Evolutionary conservation across 2,329 filamentous ascomycete species (phyloP).

Genomic region (Phialophora macrospora): DNA sequence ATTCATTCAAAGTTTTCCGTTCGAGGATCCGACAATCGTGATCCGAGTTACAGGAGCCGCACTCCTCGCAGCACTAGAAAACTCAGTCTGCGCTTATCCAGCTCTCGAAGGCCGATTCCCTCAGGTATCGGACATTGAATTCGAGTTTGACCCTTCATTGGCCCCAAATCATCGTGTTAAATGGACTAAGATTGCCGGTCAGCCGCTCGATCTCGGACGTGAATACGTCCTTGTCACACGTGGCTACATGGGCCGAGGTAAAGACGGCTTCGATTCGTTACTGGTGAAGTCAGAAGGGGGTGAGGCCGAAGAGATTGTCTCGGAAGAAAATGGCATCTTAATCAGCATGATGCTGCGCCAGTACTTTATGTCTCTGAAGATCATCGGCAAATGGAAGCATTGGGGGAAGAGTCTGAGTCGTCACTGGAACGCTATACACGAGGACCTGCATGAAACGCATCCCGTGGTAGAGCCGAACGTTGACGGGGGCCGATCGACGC

Average conservation of each 20-base stretch:
- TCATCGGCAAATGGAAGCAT: conserved; percentile 77
- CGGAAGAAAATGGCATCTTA: conserved; percentile 83
- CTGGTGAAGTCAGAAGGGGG: conserved; percentile 79
- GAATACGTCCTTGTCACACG: conserved; percentile 77
- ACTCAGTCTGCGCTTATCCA: conserved; percentile 78
- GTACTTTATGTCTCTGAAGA: conserved; percentile 86
- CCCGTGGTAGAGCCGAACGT: conserved; percentile 34
- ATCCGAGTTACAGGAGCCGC: conserved; percentile 72
- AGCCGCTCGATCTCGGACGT: conserved; percentile 65
- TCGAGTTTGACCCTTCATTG: conserved; percentile 70
- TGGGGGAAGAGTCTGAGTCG: conserved; percentile 66
- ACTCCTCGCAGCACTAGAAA: conserved; percentile 80
- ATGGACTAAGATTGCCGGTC: conserved; percentile 64
- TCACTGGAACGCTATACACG: conserved; percentile 71
- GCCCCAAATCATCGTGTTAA: conserved; percentile 67
- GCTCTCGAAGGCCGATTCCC: conserved; percentile 84
- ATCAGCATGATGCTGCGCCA: conserved; percentile 86
- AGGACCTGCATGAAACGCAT: conserved; percentile 57
- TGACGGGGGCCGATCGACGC: conserved; percentile 13
- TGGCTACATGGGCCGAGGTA: conserved; percentile 87
- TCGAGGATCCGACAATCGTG: conserved; percentile 86
- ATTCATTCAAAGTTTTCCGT: conserved; percentile 67
- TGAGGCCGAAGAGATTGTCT: conserved; percentile 74
- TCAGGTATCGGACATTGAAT: conserved; percentile 82
- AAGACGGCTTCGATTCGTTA: conserved; percentile 80